These are phyloP conservation scores for Volvox carteri DNA, from an alignment of 163 green algal species.

Conservation along the genomic window DNA sequence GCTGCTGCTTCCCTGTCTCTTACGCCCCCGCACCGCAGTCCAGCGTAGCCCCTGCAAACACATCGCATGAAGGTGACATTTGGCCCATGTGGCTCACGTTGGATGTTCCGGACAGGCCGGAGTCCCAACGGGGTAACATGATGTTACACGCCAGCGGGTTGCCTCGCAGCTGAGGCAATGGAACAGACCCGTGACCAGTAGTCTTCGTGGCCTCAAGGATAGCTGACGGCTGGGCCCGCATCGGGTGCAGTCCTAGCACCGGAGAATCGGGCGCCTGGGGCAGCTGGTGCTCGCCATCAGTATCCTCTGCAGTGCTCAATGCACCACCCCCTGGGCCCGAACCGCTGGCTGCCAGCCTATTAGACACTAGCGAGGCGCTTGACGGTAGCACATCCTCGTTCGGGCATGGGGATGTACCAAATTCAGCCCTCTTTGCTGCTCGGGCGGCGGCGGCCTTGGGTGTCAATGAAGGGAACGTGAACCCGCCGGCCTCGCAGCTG, in stretches of 20 bases:
- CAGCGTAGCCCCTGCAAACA: neutral
- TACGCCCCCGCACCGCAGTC: neutral
- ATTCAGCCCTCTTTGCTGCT: neutral
- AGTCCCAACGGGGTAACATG: neutral
- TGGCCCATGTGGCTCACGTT: slow-evolving; percentile 26
- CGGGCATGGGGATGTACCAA: too few species aligned
- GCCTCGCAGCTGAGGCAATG: too few species aligned
- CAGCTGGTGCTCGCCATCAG: neutral
- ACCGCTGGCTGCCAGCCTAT: too few species aligned
- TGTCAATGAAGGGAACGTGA: slow-evolving; percentile 22
- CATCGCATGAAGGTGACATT: slow-evolving; percentile 19
- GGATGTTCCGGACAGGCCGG: neutral
- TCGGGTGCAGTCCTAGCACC: slow-evolving; percentile 12
- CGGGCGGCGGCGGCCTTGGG: neutral
- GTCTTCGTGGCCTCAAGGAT: too few species aligned
- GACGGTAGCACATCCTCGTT: too few species aligned
- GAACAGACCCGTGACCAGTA: too few species aligned
- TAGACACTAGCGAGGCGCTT: too few species aligned
- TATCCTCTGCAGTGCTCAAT: too few species aligned
- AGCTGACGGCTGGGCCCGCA: neutral
- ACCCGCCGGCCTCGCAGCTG: neutral
- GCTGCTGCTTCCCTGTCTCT: neutral
- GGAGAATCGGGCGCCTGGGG: neutral
- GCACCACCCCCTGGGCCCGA: too few species aligned
- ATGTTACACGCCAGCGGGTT: too few species aligned